These are phyloP conservation scores for Pyrenopolyporus hunteri DNA, from an alignment of 495 filamentous ascomycete genomes.

Conservation along the genomic window DNA sequence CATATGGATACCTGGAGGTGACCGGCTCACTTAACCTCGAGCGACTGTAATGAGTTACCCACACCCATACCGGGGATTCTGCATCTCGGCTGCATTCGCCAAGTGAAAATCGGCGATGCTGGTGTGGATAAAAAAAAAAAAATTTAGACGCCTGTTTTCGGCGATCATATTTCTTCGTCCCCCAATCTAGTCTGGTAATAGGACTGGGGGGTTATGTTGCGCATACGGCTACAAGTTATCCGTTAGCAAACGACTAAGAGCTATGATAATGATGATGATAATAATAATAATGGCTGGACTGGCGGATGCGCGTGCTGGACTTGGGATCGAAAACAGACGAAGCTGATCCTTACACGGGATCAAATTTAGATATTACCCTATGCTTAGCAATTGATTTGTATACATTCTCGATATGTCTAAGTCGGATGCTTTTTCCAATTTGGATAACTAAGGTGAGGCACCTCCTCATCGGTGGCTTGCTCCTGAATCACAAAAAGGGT, in stretches of 20 bases:
- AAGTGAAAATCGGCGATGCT: too few species aligned
- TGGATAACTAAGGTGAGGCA: neutral
- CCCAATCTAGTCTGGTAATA: neutral
- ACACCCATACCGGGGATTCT: too few species aligned
- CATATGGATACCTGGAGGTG: too few species aligned
- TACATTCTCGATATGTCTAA: constrained; percentile 7
- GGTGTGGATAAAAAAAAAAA: too few species aligned
- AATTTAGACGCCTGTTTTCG: too few species aligned
- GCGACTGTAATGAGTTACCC: too few species aligned
- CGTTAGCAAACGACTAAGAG: neutral
- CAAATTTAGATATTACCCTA: constrained; percentile 30
- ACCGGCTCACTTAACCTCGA: too few species aligned
- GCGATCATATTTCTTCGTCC: neutral
- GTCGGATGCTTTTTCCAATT: neutral
- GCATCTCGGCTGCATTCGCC: too few species aligned
- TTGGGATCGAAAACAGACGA: neutral
- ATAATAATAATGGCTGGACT: too few species aligned
- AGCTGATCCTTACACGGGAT: neutral
- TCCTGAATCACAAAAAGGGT: too few species aligned
- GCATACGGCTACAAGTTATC: neutral
- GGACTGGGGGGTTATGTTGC: neutral
- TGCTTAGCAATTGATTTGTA: constrained; percentile 25
- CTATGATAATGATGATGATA: constrained; percentile 17
- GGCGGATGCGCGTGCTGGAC: constrained; percentile 4
- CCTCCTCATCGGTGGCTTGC: neutral